phyloP scores from a whole-genome alignment of 257 asterid species.

The Thymus mandschuricus region DNA sequence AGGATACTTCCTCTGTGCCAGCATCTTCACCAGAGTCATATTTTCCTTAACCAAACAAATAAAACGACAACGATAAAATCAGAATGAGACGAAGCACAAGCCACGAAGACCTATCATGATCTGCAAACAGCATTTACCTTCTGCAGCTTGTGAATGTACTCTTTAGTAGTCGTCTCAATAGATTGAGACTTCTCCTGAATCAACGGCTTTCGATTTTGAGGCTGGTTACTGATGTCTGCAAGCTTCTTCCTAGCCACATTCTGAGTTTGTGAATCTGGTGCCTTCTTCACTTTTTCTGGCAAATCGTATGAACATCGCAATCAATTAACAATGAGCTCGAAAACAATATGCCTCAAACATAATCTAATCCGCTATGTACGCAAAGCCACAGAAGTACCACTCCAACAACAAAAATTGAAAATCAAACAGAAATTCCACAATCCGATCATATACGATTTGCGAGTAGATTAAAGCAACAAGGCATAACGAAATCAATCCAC shows the following conservation, averaged over 20 bases:
- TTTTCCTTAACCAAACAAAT: constrained; percentile 52
- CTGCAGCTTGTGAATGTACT: constrained; percentile 52
- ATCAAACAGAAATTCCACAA: not conserved
- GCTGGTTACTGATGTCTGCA: constrained; percentile 73
- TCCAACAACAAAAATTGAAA: not conserved
- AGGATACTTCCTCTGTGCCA: constrained; percentile 84
- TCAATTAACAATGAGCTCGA: not conserved
- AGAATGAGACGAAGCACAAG: constrained; percentile 18
- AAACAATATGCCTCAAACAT: not conserved
- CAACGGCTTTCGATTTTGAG: constrained; percentile 39
- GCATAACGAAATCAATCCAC: constrained; percentile 1
- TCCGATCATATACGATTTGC: not conserved
- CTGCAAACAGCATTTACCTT: constrained; percentile 41
- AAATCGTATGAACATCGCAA: not conserved
- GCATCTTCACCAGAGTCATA: constrained; percentile 50
- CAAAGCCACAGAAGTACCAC: constrained; percentile 10
- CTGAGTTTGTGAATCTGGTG: constrained; percentile 33
- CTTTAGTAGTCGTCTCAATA: constrained; percentile 36
- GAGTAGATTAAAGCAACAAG: not conserved
- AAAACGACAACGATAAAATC: constrained; percentile 2
- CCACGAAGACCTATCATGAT: constrained; percentile 9
- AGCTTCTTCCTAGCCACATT: constrained; percentile 54
- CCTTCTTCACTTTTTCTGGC: constrained; percentile 32
- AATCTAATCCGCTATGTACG: not conserved
- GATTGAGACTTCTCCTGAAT: constrained; percentile 40